These are phyloP conservation scores for Parachaetomium inaequale DNA, from an alignment of 495 filamentous ascomycete species.

Conservation along the genomic window DNA sequence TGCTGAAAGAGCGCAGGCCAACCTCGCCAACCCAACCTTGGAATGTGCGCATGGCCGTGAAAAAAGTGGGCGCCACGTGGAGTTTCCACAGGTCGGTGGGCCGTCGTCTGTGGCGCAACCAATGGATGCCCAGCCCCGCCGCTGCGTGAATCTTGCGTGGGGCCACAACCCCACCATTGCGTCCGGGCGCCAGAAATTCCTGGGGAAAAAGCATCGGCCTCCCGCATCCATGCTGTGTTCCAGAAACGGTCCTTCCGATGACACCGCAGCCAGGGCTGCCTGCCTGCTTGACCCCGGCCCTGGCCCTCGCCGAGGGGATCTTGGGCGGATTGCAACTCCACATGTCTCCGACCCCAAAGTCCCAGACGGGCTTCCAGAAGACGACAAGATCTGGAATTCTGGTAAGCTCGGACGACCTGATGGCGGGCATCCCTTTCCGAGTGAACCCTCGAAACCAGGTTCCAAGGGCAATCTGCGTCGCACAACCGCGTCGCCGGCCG, in stretches of 20 bases:
- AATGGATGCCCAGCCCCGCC: too few relatives aligned
- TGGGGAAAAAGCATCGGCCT: conserved; percentile 6
- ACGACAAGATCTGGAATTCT: background rate
- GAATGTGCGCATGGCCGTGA: too few relatives aligned
- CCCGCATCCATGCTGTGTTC: conserved; percentile 3
- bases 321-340: too few relatives aligned
- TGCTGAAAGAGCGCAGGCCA: too few relatives aligned
- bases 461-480: background rate
- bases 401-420: background rate
- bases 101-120: too few relatives aligned
- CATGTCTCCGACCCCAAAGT: background rate
- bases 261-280: background rate
- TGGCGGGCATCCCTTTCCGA: background rate
- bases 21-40: too few relatives aligned
- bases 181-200: conserved; percentile 5
- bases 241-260: conserved; percentile 18
- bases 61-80: too few relatives aligned
- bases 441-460: background rate
- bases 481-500: background rate
- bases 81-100: too few relatives aligned
- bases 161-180: background rate
- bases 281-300: background rate
- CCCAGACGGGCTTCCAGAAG: background rate
- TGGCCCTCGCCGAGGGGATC: background rate
- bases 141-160: conserved; percentile 2